Conservation (phyloP, 164 flowering plant genomes). For the Macadamia tetraphylla region DNA sequence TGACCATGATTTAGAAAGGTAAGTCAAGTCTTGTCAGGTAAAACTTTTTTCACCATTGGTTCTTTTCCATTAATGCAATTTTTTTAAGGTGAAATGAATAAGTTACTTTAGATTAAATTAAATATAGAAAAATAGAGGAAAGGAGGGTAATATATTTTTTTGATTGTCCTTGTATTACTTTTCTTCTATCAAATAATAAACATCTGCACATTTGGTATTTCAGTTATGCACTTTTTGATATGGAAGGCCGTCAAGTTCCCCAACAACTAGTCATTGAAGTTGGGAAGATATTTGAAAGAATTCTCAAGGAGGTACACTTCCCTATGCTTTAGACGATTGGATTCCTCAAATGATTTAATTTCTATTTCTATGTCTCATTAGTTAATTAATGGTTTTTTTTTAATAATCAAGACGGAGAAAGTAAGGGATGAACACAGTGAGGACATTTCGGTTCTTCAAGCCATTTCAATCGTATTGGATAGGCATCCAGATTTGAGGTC, state of each 20-base stretch:
- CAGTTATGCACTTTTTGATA: conserved; percentile 69
- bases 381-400: conserved; percentile 4
- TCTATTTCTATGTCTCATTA: background rate
- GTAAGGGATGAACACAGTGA: conserved; percentile 64
- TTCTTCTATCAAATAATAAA: too few species aligned
- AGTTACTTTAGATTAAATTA: too few species aligned
- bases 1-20: conserved; percentile 97
- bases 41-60: background rate
- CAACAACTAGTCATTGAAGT: conserved; percentile 66
- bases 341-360: background rate
- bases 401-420: conserved; percentile 57
- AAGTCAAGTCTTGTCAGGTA: background rate
- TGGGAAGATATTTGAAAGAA: conserved; percentile 60
- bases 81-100: too few species aligned
- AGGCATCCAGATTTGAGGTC: conserved; percentile 74
- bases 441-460: conserved; percentile 77
- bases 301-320: conserved; percentile 57
- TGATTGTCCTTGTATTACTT: background rate
- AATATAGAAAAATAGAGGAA: too few species aligned
- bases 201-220: conserved; percentile 6
- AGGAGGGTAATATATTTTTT: too few species aligned
- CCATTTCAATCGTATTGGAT: conserved; percentile 63
- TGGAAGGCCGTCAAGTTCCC: conserved; percentile 68
- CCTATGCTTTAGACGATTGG: background rate
- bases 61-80: too few species aligned